Conservation (phyloP, 2,329 filamentous ascomycete genomes). For the Pyricularia sp. region DNA sequence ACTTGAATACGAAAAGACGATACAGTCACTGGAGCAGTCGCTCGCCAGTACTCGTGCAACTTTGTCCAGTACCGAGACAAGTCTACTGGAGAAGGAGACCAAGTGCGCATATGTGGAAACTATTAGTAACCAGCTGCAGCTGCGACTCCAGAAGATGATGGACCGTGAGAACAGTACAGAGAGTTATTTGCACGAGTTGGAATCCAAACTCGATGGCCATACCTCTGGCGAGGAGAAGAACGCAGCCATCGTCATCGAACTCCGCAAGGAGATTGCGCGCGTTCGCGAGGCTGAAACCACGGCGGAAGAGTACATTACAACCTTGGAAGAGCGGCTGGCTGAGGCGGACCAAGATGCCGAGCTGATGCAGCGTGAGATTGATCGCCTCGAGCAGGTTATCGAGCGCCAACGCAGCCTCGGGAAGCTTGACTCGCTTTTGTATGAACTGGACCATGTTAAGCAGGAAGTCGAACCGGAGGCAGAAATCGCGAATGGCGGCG, state of each 20-base stretch:
- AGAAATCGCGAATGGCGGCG: slow-evolving; percentile 18
- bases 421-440: slow-evolving; percentile 84
- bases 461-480: slow-evolving; percentile 29
- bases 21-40: slow-evolving; percentile 85
- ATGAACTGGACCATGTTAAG: slow-evolving; percentile 77
- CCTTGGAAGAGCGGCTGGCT: slow-evolving; percentile 85
- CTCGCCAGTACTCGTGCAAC: slow-evolving; percentile 80
- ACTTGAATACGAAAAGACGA: slow-evolving; percentile 96
- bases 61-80: slow-evolving; percentile 76
- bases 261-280: slow-evolving; percentile 84
- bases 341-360: slow-evolving; percentile 95
- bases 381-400: slow-evolving; percentile 87
- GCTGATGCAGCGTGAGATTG: slow-evolving; percentile 93
- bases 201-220: slow-evolving; percentile 82
- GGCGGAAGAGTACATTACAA: slow-evolving; percentile 95
- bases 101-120: slow-evolving; percentile 91
- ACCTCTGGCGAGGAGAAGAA: slow-evolving; percentile 91
- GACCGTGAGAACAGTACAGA: slow-evolving; percentile 90
- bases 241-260: slow-evolving; percentile 70
- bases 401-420: slow-evolving; percentile 92
- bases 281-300: slow-evolving; percentile 83
- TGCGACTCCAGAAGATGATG: slow-evolving; percentile 83
- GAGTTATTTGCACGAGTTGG: slow-evolving; percentile 84
- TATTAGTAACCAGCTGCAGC: slow-evolving; percentile 80
- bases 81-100: slow-evolving; percentile 82